phyloP scores from a whole-genome alignment of 192 early-diverging fungal genomes.

The Pilaira anomala region DNA sequence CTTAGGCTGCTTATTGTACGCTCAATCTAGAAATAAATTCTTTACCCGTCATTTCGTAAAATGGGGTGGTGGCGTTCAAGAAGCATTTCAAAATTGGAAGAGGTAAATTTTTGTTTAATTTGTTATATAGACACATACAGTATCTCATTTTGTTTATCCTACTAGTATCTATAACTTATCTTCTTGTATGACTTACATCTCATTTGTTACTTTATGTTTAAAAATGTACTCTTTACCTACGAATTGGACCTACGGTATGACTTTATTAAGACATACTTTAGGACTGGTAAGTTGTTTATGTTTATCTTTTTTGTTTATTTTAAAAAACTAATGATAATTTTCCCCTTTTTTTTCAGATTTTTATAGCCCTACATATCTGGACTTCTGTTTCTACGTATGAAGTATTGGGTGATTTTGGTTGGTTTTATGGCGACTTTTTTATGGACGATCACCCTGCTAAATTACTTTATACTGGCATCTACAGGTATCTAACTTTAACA shows the following conservation, averaged over 20 bases:
- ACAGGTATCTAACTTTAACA: constrained; percentile 52
- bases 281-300: constrained; percentile 44
- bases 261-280: constrained; percentile 79
- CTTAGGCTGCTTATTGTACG: constrained; percentile 73
- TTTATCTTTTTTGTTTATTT: not conserved
- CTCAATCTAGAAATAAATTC: constrained; percentile 78
- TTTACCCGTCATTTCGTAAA: constrained; percentile 91
- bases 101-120: constrained; percentile 53
- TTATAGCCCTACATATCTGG: constrained; percentile 88
- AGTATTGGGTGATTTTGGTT: constrained; percentile 91
- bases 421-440: constrained; percentile 98
- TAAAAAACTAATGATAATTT: too few species aligned
- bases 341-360: constrained; percentile 25
- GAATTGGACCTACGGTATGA: constrained; percentile 61
- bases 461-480: constrained; percentile 87
- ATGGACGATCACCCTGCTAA: constrained; percentile 69
- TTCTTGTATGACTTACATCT: constrained; percentile 86
- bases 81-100: constrained; percentile 95
- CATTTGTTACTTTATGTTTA: constrained; percentile 75
- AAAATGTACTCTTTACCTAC: constrained; percentile 76
- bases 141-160: not conserved
- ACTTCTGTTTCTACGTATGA: constrained; percentile 89
- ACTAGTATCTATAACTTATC: constrained; percentile 84
- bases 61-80: constrained; percentile 74
- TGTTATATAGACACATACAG: too few species aligned